These are phyloP conservation scores for Ophiosphaerella herpotricha DNA, from an alignment of 2,329 filamentous ascomycete genomes.

Conservation along the genomic window DNA sequence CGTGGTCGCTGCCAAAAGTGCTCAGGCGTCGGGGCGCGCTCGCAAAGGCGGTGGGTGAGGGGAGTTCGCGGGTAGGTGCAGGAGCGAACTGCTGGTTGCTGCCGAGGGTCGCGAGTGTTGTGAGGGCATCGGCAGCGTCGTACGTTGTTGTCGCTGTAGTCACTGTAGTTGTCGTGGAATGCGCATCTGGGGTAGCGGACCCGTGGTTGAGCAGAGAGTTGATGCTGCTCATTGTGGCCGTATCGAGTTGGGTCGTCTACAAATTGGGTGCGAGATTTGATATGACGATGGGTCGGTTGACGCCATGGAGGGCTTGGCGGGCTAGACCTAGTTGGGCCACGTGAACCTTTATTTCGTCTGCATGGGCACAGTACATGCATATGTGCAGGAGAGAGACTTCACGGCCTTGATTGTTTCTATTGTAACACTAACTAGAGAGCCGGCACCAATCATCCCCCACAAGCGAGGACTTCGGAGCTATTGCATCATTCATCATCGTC, in stretches of 20 bases:
- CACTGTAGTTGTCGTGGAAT: conserved; percentile 11
- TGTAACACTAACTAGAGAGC: too few species aligned
- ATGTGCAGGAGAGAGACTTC: too few species aligned
- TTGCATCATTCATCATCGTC: conserved; percentile 6
- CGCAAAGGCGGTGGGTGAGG: conserved; percentile 34
- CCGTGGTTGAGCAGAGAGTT: conserved; percentile 44
- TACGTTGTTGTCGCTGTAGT: conserved; percentile 27
- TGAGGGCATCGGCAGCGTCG: conserved; percentile 49
- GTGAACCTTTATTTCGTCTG: too few species aligned
- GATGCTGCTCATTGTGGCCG: conserved; percentile 39
- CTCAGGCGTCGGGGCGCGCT: conserved; percentile 38
- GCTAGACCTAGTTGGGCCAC: background rate
- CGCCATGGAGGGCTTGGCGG: background rate
- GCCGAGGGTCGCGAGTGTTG: conserved; percentile 40
- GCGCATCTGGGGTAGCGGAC: conserved; percentile 18
- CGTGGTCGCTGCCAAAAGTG: conserved; percentile 41
- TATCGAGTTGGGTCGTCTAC: too few species aligned
- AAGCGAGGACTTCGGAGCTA: too few species aligned
- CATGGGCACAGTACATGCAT: too few species aligned
- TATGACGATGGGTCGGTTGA: background rate
- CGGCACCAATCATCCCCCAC: background rate
- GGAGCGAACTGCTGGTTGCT: conserved; percentile 38
- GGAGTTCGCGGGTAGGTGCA: conserved; percentile 31
- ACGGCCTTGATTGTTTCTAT: too few species aligned
- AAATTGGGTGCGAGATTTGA: background rate